Conservation (phyloP, 2,329 filamentous ascomycete genomes). For the Cordyceps militaris region DNA sequence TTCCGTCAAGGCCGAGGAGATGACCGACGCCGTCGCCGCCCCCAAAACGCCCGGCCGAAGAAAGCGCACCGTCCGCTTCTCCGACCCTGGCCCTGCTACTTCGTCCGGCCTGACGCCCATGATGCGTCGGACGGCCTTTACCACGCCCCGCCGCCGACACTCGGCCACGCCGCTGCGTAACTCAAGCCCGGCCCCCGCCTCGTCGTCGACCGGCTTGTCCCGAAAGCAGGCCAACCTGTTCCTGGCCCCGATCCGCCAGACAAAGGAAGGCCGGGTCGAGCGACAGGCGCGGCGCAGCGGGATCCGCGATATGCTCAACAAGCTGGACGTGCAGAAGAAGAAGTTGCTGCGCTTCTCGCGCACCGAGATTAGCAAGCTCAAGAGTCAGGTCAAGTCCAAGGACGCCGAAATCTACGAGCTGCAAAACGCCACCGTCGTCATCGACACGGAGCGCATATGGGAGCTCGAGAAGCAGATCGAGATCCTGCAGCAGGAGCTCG, state of each 20-base stretch:
- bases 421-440: slow-evolving; percentile 41
- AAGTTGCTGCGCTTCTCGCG: slow-evolving; percentile 31
- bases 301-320: slow-evolving; percentile 52
- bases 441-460: slow-evolving; percentile 41
- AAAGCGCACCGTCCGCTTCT: slow-evolving; percentile 51
- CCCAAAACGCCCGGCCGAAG: slow-evolving; percentile 23
- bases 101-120: slow-evolving; percentile 53
- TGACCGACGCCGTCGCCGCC: not conserved
- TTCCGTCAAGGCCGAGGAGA: slow-evolving; percentile 22
- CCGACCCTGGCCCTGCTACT: slow-evolving; percentile 49
- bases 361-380: slow-evolving; percentile 43
- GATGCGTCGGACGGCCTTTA: slow-evolving; percentile 44
- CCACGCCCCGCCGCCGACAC: slow-evolving; percentile 33
- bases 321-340: slow-evolving; percentile 40
- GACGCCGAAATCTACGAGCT: slow-evolving; percentile 48
- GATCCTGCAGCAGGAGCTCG: slow-evolving; percentile 28
- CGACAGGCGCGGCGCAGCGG: slow-evolving; percentile 49
- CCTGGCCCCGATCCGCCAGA: slow-evolving; percentile 39
- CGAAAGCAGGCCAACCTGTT: slow-evolving; percentile 14
- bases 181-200: not conserved
- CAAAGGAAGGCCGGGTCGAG: slow-evolving; percentile 50
- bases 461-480: slow-evolving; percentile 34
- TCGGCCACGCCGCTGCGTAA: slow-evolving; percentile 35
- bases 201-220: slow-evolving; percentile 18
- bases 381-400: slow-evolving; percentile 39